Base-by-base conservation (phyloP, 1,284 basidiomycete species). In the Pulveroboletus sp. region DNA sequence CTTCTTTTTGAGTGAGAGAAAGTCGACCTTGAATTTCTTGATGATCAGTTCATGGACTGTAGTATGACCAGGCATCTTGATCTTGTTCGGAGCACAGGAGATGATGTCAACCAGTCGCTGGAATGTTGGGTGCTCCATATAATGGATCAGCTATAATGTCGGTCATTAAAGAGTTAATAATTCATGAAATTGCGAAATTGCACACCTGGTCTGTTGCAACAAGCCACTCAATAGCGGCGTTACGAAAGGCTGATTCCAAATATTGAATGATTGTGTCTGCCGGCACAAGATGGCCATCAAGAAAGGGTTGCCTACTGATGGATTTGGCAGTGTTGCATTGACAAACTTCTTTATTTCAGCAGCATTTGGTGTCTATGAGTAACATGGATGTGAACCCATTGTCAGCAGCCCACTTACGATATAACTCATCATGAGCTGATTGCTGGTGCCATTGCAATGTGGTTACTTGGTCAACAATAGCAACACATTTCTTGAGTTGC, bases 121-220 rank as follows among this genome's bases (percentile, higher is more conserved):
- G 35, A 58, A 58, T 0, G 1, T 43, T 0, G 4, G 55, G 25
- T 58, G 47, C 17, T 58, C 24, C 31, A 58, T 47, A 0, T 1
- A 7, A 14, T 56, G 54, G 5, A 57, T 57, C 17, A 45, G 55
- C 55, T 43, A 43, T 36, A 10, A 33, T 12, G 15, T 25, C 2
- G 4, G 24, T 52, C 2, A 2, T 49, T 48, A 39, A 24, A 7
- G 10, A 12, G 17, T 43, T 28, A 26, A 52, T 10, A 1, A 11
- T 36, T 15, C 6, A 12, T 25, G 29, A 42, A 20, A 53, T 57
- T 12, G 4, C 55, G 29, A 42, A 20, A 53, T 57, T 12, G 4
- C 55, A 43, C 31, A 73, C 68, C 71, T 74, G 70, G 33, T 73
- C 64, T 2, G 63, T 71, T 0, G 54, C 57, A 18, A 70, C 47